Evolutionary conservation across 371 early-diverging fungal genomes (phyloP).

Genomic region (Fennellomyces sp.): DNA sequence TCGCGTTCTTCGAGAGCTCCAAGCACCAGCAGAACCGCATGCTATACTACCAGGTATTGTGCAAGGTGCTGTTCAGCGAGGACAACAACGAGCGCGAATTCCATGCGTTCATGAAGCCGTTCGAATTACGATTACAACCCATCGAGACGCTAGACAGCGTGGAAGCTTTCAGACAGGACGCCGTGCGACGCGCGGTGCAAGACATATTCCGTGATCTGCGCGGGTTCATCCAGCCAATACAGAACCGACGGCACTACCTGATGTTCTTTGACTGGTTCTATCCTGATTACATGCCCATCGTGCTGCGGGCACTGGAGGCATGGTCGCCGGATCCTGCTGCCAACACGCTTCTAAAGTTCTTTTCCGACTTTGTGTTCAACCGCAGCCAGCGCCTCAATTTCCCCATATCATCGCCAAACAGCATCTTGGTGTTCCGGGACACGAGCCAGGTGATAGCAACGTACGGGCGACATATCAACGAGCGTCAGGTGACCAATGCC

Average conservation of each 20-base stretch:
- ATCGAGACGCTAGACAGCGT: conserved; percentile 36
- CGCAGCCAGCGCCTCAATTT: conserved; percentile 81
- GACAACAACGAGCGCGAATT: conserved; percentile 65
- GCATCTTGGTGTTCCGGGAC: conserved; percentile 89
- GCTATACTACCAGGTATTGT: conserved; percentile 78
- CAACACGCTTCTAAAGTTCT: conserved; percentile 75
- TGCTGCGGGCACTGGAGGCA: conserved; percentile 72
- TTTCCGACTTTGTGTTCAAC: conserved; percentile 81
- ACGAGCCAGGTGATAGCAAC: conserved; percentile 67
- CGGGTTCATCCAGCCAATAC: conserved; percentile 76
- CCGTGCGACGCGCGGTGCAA: conserved; percentile 42
- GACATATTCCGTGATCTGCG: conserved; percentile 82
- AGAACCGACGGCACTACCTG: conserved; percentile 61
- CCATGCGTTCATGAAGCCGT: conserved; percentile 76
- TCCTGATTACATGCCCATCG: conserved; percentile 62
- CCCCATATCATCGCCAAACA: conserved; percentile 85
- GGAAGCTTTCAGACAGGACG: conserved; percentile 49
- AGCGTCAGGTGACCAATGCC: conserved; percentile 27
- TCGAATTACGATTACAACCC: conserved; percentile 57
- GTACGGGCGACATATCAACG: conserved; percentile 44
- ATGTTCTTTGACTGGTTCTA: conserved; percentile 90
- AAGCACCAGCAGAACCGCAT: conserved; percentile 61
- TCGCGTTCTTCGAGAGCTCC: conserved; percentile 65
- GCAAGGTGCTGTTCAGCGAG: conserved; percentile 77
- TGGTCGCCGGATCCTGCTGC: conserved; percentile 69